phyloP scores from a whole-genome alignment of 805 yeast genomes.

The Hanseniaspora osmophila region DNA sequence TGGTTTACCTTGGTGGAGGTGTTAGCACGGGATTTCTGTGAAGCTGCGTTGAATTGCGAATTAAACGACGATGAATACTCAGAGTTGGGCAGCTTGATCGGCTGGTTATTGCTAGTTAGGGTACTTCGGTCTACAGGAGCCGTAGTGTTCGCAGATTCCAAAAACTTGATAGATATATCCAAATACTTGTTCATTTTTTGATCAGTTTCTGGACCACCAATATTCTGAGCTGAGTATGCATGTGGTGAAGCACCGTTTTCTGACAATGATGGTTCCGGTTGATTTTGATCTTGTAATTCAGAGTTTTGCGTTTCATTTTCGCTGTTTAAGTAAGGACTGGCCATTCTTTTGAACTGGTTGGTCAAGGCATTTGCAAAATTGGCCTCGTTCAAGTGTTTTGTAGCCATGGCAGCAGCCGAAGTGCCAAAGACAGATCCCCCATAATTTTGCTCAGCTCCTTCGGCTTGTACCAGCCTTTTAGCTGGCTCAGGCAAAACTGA shows the following conservation, averaged over 20 bases:
- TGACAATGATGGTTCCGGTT: neutral
- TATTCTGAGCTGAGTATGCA: neutral
- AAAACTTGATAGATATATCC: neutral
- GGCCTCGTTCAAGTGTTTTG: neutral
- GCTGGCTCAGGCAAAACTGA: constrained; percentile 18
- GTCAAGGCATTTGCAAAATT: neutral
- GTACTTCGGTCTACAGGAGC: neutral
- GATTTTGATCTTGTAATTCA: neutral
- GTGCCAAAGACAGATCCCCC: neutral
- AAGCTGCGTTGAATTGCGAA: neutral
- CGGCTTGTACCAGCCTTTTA: constrained; percentile 14
- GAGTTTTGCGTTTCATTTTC: no score
- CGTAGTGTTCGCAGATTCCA: neutral
- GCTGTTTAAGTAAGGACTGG: neutral
- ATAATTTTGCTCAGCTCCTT: neutral
- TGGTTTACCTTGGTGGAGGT: no score
- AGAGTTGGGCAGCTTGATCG: neutral
- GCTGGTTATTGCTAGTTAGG: neutral
- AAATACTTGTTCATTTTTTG: neutral
- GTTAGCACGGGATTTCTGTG: no score
- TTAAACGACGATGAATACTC: neutral
- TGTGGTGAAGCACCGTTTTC: neutral
- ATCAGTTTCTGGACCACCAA: neutral
- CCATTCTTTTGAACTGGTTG: neutral
- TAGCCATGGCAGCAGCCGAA: neutral